Evolutionary conservation across 768 basidiomycete species (phyloP), one percentile per base, ranked within the genome.

Genomic region (Mycena albidolilacea): DNA sequence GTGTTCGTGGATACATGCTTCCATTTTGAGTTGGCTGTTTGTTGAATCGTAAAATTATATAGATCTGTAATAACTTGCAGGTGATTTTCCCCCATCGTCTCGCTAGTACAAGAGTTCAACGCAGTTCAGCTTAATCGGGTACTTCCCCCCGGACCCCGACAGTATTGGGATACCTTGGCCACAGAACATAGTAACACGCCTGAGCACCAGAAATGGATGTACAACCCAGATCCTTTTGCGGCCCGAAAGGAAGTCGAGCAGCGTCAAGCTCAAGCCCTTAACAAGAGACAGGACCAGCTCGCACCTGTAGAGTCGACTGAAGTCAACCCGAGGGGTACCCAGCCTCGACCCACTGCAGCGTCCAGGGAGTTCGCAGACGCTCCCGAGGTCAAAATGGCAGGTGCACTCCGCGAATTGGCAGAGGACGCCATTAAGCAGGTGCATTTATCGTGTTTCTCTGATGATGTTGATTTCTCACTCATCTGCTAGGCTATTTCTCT

Each of bases 321-420:
- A 64, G 52, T 39, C 41, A 70, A 48, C n/a, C 63, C 77, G 39
- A 62, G 75, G 41, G 71, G 77, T n/a, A 64, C 77, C 54, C 70
- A 79, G 71, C 76, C 70, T 41, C 77, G 73, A 35, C 74, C 67
- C 46, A 65, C 74, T 37, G 74, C 76, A 17, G 59, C 41, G 14
- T 82, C 85, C 0, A 77, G 77, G 2, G 85, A 87, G 74, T 89
- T 87, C 65, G 80, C 83, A 14, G 82, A 85, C 65, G 86, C 83
- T 15, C 91, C 90, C 11, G 97, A 97, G 79, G 95, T 97, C 23
- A 92, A 88, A 78, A 97, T 98, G 96, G 91, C 94, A 0, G 85
- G 86, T 10, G 82, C 82, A 19, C 84, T 97, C 59, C 87, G 97
- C 41, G 95, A 95, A 67, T 81, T 91, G 58, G 95, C 97, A 4